Conservation (phyloP, 1,139 yeast genomes). For the Debaryomyces fabryi region DNA sequence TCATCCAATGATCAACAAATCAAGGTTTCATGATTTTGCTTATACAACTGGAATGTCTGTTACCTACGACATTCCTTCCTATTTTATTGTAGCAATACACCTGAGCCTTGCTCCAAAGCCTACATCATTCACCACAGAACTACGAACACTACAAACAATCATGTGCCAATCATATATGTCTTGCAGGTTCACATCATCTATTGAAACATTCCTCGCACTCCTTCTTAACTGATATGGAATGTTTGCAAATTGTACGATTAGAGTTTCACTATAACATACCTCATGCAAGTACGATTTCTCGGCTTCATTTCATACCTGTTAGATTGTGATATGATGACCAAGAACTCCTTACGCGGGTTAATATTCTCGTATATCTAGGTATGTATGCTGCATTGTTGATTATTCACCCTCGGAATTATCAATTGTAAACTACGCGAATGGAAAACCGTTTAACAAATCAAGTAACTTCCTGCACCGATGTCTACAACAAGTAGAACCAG, state of each 20-base stretch:
- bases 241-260: neutral
- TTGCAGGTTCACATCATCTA: neutral
- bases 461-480: slow-evolving; percentile 3
- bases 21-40: neutral
- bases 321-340: neutral
- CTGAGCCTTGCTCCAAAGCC: neutral
- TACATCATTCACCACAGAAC: neutral
- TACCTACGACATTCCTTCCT: neutral
- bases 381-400: neutral
- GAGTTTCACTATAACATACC: neutral
- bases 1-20: neutral
- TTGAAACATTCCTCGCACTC: neutral
- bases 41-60: neutral
- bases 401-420: slow-evolving; percentile 3
- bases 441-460: slow-evolving; percentile 7
- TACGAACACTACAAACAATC: neutral
- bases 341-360: neutral
- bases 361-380: neutral
- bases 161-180: neutral
- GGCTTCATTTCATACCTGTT: neutral
- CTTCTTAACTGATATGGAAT: neutral
- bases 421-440: slow-evolving; percentile 5
- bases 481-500: slow-evolving; percentile 2
- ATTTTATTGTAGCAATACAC: neutral
- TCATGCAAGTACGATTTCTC: neutral